Evolutionary conservation across 352 stramenopile species (phyloP), one percentile per base, ranked within the genome.

Genomic region (Blastocystis sp.): DNA sequence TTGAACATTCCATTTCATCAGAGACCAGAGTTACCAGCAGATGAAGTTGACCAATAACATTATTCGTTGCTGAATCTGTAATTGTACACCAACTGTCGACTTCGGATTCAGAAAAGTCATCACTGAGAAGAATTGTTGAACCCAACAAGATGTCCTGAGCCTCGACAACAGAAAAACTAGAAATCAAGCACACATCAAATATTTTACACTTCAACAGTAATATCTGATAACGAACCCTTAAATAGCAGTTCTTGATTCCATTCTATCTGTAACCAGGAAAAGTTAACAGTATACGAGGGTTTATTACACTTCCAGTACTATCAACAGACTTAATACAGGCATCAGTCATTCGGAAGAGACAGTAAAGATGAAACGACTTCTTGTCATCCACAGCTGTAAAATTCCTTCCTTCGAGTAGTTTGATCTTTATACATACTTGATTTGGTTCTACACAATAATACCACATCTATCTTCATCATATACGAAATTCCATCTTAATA

Each of bases 141-240:
- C 44, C 70, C 11, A 81, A 30, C 37, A 81, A 54, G 27, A 35
- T 17, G 13, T 27, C 19, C 13, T n/a, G 22, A n/a, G 11, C 11
- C 42, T 42, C 22, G 37, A 44, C 17, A 44, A 33, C 19, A 64
- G 11, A 30, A 81, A 51, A 60, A 30, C 70, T 81, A 56, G 9
- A 19, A 27, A 66, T n/a, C 59, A n/a, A 81, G 53, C 5, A 48
- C 15, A 9, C 37, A n/a, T 7, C 15, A 3, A 78, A 22, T 15
- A 60, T 22, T 56, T 13, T 64, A 81, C 70, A 81, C 13, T 81
- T 81, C 22, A 60, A 81, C 48, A n/a, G 15, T 17, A 81, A 81
- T 81, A 62, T 81, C 53, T 11, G 44, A 37, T 24, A n/a, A 64
- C 27, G 48, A 22, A 33, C 37, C 13, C 27, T 35, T 17, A 60